These are phyloP conservation scores for Carallia brachiata DNA, from an alignment of 345 rosid genomes.

Conservation along the genomic window DNA sequence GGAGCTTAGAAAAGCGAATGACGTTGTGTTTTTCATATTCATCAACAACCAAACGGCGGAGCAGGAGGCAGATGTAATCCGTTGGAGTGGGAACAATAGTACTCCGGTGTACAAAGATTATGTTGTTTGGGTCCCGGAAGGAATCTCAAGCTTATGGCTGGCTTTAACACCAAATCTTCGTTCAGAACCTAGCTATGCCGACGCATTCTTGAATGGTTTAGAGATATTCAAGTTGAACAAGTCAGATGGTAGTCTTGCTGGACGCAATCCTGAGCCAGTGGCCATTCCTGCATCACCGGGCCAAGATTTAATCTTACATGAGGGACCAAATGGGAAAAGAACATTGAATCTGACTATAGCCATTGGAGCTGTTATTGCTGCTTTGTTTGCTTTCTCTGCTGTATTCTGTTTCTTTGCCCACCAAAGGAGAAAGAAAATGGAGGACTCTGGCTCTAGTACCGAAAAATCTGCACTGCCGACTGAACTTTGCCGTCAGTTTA, in stretches of 20 bases:
- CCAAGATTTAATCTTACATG: background rate
- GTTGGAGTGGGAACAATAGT: background rate
- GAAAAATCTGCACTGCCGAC: conserved; percentile 17
- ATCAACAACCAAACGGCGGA: conserved; percentile 10
- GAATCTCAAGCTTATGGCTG: conserved; percentile 4
- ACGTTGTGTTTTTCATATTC: background rate
- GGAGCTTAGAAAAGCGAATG: too few relatives aligned
- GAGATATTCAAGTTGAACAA: conserved; percentile 27
- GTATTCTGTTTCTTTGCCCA: conserved; percentile 6
- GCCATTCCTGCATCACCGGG: background rate
- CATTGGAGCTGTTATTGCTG: background rate
- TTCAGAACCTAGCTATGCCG: rapidly evolving
- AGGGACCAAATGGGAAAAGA: too few relatives aligned
- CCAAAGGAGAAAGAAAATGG: background rate
- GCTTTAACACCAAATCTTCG: conserved; percentile 12
- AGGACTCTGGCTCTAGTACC: too few relatives aligned
- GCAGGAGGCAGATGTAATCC: background rate
- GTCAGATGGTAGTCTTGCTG: background rate
- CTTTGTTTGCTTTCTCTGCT: background rate
- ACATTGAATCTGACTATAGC: background rate
- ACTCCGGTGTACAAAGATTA: conserved; percentile 18
- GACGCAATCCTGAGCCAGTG: background rate
- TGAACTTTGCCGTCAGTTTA: conserved; percentile 31
- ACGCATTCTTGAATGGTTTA: conserved; percentile 26
- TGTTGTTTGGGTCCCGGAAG: background rate